Evolutionary conservation across 192 early-diverging fungal genomes (phyloP).

Genomic region (Podila verticillata): DNA sequence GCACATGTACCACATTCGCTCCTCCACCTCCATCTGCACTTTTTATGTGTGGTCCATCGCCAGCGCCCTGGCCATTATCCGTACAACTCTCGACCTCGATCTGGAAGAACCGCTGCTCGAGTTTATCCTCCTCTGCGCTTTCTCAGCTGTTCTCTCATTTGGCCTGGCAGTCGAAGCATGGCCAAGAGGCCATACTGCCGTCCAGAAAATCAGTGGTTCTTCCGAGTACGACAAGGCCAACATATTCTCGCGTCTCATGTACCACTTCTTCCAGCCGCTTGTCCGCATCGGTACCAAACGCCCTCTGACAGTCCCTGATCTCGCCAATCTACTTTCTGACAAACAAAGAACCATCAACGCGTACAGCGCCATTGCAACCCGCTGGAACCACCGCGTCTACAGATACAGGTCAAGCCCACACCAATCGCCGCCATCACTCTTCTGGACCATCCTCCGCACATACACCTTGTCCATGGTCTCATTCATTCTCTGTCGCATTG

Average conservation of each 20-base stretch:
- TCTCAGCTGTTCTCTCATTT: neutral
- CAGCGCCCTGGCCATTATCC: neutral
- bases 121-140: neutral
- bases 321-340: too few relatives aligned
- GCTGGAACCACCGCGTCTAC: too few relatives aligned
- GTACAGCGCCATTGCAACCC: too few relatives aligned
- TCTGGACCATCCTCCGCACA: conserved; percentile 13
- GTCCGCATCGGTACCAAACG: conserved; percentile 3
- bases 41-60: conserved; percentile 14
- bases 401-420: too few relatives aligned
- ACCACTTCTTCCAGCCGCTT: conserved; percentile 9
- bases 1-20: conserved; percentile 17
- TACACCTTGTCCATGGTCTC: conserved; percentile 6
- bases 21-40: conserved; percentile 11
- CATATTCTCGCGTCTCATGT: conserved; percentile 8
- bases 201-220: conserved; percentile 1
- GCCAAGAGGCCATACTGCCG: conserved; percentile 9
- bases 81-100: neutral
- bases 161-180: conserved; percentile 13
- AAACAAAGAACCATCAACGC: too few relatives aligned
- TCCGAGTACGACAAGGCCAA: conserved; percentile 20
- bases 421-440: conserved; percentile 4
- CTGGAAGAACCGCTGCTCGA: too few relatives aligned
- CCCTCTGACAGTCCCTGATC: too few relatives aligned
- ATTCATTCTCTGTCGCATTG: conserved; percentile 18